phyloP scores from a whole-genome alignment of 805 yeast species.

The Brettanomyces anomalus region DNA sequence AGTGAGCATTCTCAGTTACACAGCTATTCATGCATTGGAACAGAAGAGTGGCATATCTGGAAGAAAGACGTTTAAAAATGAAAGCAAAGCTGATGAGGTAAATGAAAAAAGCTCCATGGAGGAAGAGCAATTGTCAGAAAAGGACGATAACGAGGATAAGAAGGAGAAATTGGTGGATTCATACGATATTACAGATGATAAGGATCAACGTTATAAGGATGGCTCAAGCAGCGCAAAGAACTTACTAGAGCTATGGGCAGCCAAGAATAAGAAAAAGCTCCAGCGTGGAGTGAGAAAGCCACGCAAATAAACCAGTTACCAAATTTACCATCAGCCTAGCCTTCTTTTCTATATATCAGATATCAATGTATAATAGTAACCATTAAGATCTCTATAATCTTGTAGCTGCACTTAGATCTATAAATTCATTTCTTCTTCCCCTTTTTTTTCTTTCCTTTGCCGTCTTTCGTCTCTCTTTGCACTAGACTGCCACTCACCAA shows the following conservation, averaged over 20 bases:
- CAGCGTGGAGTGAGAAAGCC: slow-evolving; percentile 2
- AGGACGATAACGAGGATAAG: slow-evolving; percentile 3
- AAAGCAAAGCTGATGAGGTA: not conserved
- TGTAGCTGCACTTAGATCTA: too few species aligned
- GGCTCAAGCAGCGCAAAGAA: not conserved
- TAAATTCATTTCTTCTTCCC: too few species aligned
- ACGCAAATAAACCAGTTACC: slow-evolving; percentile 3
- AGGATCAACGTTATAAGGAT: slow-evolving; percentile 9
- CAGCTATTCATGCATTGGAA: slow-evolving; percentile 9
- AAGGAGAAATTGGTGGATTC: not conserved
- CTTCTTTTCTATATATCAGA: not conserved
- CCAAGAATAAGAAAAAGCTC: slow-evolving; percentile 1
- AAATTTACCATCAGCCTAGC: not conserved
- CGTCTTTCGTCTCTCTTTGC: slow-evolving; percentile 16
- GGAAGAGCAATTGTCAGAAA: not conserved
- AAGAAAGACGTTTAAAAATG: not conserved
- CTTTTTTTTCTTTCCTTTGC: slow-evolving; percentile 7
- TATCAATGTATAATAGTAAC: not conserved
- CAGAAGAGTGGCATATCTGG: slow-evolving; percentile 10
- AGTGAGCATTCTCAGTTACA: slow-evolving; percentile 22
- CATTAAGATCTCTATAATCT: too few species aligned
- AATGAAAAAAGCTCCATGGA: not conserved
- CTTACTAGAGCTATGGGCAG: not conserved
- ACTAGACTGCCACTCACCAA: slow-evolving; percentile 54
- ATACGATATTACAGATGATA: not conserved